phyloP scores from a whole-genome alignment of 495 filamentous ascomycete species.

The Bathelium albidoporum region DNA sequence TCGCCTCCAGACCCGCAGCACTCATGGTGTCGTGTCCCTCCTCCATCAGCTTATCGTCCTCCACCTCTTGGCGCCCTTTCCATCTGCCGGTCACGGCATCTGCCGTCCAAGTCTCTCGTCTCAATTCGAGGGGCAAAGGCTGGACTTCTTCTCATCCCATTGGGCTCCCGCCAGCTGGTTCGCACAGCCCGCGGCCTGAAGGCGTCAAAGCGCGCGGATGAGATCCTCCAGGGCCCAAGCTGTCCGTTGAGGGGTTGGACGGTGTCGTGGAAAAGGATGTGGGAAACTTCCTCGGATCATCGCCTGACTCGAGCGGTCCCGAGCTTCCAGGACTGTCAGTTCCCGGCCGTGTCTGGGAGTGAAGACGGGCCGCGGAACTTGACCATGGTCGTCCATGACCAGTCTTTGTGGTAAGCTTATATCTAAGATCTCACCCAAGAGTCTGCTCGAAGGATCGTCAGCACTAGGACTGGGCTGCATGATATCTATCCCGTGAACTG shows the following conservation, averaged over 20 bases:
- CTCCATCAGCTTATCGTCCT: not conserved
- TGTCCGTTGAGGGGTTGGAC: not conserved
- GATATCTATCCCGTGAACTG: not conserved
- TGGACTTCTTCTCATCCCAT: not conserved
- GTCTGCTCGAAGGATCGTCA: conserved; percentile 1
- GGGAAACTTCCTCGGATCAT: not conserved
- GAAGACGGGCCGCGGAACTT: not conserved
- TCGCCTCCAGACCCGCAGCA: too few relatives aligned
- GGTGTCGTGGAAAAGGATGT: not conserved
- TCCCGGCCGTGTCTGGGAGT: not conserved
- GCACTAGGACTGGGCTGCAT: conserved; percentile 2
- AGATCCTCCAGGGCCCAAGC: not conserved
- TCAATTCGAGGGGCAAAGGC: not conserved
- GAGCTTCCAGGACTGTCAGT: not conserved
- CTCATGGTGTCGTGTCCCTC: too few relatives aligned
- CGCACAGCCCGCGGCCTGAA: too few relatives aligned
- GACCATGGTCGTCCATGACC: not conserved
- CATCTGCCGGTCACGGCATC: not conserved
- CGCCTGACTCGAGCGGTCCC: not conserved
- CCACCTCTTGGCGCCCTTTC: not conserved
- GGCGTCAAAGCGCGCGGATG: not conserved
- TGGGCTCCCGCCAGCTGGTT: too few relatives aligned
- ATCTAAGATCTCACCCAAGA: conserved; percentile 6
- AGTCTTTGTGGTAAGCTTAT: conserved; percentile 4
- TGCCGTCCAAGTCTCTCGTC: not conserved